Percentiles rank a stretch among this genome's conserved stretches.
These are phyloP conservation scores for Hylodesmum podocarpum DNA, from an alignment of 306 rosid genomes.

Conservation along the genomic window DNA sequence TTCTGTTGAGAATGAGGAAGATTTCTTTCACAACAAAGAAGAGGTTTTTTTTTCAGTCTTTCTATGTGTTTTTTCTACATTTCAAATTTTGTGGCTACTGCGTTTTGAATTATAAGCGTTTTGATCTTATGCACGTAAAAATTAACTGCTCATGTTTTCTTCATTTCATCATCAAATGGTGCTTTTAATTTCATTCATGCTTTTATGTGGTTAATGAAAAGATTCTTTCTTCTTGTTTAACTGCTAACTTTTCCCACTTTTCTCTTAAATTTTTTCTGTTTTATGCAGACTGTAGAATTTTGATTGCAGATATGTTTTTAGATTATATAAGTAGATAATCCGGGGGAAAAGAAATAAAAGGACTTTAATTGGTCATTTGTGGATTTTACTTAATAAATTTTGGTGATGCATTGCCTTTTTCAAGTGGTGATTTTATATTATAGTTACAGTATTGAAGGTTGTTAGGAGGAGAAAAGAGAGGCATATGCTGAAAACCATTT, in stretches of 20 bases:
- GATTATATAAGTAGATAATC: not conserved
- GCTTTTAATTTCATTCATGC: not conserved
- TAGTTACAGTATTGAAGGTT: not conserved
- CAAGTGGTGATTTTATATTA: not conserved
- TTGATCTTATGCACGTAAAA: not conserved
- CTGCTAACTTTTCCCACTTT: not conserved
- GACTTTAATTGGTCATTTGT: not conserved
- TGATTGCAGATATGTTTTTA: not conserved
- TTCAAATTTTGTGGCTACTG: not conserved
- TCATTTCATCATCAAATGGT: conserved; percentile 11
- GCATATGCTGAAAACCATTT: not conserved
- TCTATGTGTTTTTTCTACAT: not conserved
- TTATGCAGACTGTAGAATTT: not conserved
- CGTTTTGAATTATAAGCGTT: not conserved
- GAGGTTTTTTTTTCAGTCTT: conserved; percentile 48
- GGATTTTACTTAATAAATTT: not conserved
- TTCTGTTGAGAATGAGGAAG: conserved; percentile 63
- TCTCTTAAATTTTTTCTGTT: not conserved
- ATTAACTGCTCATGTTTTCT: not conserved
- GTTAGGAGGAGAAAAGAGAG: not conserved
- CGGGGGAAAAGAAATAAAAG: not conserved
- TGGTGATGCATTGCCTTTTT: not conserved
- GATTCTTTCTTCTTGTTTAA: not conserved
- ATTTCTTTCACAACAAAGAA: conserved; percentile 61
- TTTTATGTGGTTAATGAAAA: not conserved